Conservation (phyloP, 495 filamentous ascomycete species). For the Aspergillus bertholletiae region DNA sequence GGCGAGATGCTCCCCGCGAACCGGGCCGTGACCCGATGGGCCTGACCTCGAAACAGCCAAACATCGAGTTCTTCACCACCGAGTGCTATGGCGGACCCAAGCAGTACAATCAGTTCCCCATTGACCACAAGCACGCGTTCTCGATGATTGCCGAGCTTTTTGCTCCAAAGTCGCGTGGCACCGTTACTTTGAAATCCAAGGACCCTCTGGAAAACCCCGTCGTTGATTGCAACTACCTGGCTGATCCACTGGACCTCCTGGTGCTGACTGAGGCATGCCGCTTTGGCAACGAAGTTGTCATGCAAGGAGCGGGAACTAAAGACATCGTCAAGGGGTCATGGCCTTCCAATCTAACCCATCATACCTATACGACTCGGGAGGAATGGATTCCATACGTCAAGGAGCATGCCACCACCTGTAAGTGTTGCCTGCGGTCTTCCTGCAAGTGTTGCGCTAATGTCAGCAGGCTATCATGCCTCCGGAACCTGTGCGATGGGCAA, state of each 20-base stretch:
- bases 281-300: constrained; percentile 53
- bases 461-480: constrained; percentile 45
- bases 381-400: constrained; percentile 47
- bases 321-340: constrained; percentile 56
- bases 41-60: constrained; percentile 43
- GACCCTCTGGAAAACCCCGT: constrained; percentile 39
- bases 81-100: constrained; percentile 52
- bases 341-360: constrained; percentile 42
- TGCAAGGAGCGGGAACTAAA: constrained; percentile 48
- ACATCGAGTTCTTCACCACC: constrained; percentile 50
- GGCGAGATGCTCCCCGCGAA: constrained; percentile 34
- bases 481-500: constrained; percentile 55
- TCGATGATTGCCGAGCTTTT: constrained; percentile 40
- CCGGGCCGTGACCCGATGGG: constrained; percentile 52
- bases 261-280: constrained; percentile 47
- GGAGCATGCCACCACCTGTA: constrained; percentile 52
- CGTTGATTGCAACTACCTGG: constrained; percentile 49
- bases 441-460: neutral
- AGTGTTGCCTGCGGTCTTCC: constrained; percentile 5
- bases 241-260: constrained; percentile 44
- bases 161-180: constrained; percentile 39
- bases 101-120: constrained; percentile 44
- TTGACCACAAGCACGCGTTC: constrained; percentile 40
- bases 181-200: constrained; percentile 31
- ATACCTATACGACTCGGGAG: constrained; percentile 43